Evolutionary conservation across 768 basidiomycete genomes (phyloP), one percentile per base, ranked within the genome.

Genomic region (Rhodotorula diobovata): DNA sequence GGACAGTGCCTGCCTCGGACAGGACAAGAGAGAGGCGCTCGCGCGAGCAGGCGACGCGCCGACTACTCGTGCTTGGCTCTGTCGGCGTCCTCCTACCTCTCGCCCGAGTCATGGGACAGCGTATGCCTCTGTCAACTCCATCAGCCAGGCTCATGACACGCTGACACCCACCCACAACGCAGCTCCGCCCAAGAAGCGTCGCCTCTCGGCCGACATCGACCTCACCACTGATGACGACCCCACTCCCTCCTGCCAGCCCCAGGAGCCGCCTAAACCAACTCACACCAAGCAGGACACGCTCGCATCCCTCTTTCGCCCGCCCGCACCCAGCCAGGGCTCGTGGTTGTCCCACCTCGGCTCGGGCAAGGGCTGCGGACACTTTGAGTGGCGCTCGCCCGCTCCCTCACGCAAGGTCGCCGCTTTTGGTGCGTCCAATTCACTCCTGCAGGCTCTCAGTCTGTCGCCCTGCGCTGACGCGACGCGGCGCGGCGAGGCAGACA

Each of bases 401-500:
- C 61, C 61, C 10, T 56, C 56, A 23, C 11, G 11, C 50, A 73
- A 73, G 46, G 56, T 73, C 16, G 67, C 67, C 1, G 67, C 72
- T 0, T 66, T 66, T 25, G 66, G 66, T 72, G 21, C 53, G 69
- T 50, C 16, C n/a, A 18, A 21, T 30, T 16, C 21, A 34, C 10
- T 20, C 11, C 23, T 28, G 23, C 3, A 10, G 45, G n/a, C 41
- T 43, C 6, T 43, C 14, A 14, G 14, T 15, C 14, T 12, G 8
- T 12, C 6, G 41, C 5, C 6, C 41, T 25, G 48, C 21, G 23
- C 48, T 23, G 21, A 5, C 8, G 46, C 46, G 21, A 23, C 46
- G 20, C 23, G 11, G 48, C 48, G 85, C 92, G 43, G 89, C 90
- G 18, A 85, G 87, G 21, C 90, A 93, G 93, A 96, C 79, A 82